Conservation (phyloP, 345 rosid genomes). For the Eucalyptus sp. region DNA sequence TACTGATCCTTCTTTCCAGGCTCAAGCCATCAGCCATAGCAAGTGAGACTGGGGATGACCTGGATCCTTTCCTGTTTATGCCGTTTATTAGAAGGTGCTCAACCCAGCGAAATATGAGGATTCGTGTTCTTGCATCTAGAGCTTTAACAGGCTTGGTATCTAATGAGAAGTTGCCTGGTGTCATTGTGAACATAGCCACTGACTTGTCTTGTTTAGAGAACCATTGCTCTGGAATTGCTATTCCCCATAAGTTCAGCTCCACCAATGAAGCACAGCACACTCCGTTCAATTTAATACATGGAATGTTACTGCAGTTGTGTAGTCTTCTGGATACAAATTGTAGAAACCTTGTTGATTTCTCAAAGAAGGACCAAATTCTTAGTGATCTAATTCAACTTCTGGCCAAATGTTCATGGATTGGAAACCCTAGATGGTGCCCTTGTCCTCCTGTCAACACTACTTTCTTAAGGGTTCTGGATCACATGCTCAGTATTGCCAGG, state of each 20-base stretch:
- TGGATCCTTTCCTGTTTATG: slow-evolving; percentile 91
- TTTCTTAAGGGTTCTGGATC: slow-evolving; percentile 66
- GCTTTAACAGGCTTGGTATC: slow-evolving; percentile 90
- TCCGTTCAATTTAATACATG: slow-evolving; percentile 68
- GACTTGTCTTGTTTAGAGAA: slow-evolving; percentile 32
- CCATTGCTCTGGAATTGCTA: not conserved
- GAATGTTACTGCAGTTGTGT: slow-evolving; percentile 69
- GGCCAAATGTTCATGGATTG: slow-evolving; percentile 56
- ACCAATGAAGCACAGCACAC: slow-evolving; percentile 9
- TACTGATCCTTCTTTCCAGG: slow-evolving; percentile 86
- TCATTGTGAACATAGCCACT: slow-evolving; percentile 53
- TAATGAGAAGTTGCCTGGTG: slow-evolving; percentile 66
- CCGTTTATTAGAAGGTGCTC: slow-evolving; percentile 90
- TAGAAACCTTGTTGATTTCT: slow-evolving; percentile 62
- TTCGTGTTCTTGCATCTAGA: slow-evolving; percentile 88
- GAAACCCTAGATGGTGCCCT: slow-evolving; percentile 53
- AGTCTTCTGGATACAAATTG: slow-evolving; percentile 76
- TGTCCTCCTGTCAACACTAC: slow-evolving; percentile 75
- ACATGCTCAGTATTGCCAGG: slow-evolving; percentile 63
- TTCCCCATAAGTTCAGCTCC: not conserved
- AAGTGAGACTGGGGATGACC: slow-evolving; percentile 76
- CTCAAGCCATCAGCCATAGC: slow-evolving; percentile 90
- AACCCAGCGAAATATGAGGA: slow-evolving; percentile 70
- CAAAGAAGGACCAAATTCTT: slow-evolving; percentile 73
- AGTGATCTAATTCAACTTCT: slow-evolving; percentile 46